phyloP scores from a whole-genome alignment of 148 eudicot genomes.

The Vaccinium corymbosum region DNA sequence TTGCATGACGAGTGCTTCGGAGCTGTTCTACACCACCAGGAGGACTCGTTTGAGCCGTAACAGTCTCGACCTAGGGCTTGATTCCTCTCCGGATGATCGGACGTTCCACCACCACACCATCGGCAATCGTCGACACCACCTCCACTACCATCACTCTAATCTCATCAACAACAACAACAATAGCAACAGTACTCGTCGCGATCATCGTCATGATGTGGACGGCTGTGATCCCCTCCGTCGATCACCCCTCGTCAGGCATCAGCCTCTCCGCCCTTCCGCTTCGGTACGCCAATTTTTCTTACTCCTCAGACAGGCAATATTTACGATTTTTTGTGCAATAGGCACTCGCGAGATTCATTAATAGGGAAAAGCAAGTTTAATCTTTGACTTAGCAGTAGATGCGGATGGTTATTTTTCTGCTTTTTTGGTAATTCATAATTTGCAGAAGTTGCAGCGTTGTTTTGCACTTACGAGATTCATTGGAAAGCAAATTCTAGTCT shows the following conservation, averaged over 20 bases:
- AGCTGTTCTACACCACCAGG: slow-evolving; percentile 53
- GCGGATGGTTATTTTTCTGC: not conserved
- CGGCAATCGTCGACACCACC: slow-evolving; percentile 16
- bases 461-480: too few relatives aligned
- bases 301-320: not conserved
- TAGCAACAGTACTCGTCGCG: slow-evolving; percentile 9
- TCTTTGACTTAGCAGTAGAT: not conserved
- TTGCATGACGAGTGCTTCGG: slow-evolving; percentile 69
- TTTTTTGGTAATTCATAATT: not conserved
- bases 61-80: slow-evolving; percentile 27
- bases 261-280: not conserved
- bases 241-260: slow-evolving; percentile 17
- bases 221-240: slow-evolving; percentile 22
- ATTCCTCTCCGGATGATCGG: slow-evolving; percentile 14
- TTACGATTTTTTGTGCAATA: not conserved
- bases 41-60: slow-evolving; percentile 42
- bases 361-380: not conserved
- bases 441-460: not conserved
- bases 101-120: slow-evolving; percentile 20
- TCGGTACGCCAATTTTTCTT: not conserved
- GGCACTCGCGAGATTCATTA: not conserved
- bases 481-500: too few relatives aligned
- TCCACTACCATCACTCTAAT: slow-evolving; percentile 5
- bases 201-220: slow-evolving; percentile 24
- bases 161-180: not conserved